A percentile compares a stretch with the other conserved stretches of the same genome.
Evolutionary conservation across 2,329 filamentous ascomycete genomes (phyloP).

Genomic region (Triangularia setosa): DNA sequence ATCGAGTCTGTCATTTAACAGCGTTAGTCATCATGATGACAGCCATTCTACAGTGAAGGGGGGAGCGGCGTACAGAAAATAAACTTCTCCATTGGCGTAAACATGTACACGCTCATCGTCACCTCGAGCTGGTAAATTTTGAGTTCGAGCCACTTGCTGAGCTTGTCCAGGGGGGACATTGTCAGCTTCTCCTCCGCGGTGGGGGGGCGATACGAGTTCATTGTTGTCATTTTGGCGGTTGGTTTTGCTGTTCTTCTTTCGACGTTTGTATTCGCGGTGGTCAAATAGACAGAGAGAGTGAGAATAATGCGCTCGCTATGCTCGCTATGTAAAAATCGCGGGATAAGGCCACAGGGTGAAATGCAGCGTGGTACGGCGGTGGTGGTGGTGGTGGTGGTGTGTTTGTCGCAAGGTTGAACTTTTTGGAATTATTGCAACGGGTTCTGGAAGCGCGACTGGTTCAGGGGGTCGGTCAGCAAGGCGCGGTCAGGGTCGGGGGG

Average conservation of each 20-base stretch:
- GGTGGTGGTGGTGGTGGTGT: not conserved
- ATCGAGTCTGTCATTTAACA: no score
- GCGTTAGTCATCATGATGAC: no score
- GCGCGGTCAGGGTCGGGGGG: not conserved
- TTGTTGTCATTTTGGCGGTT: not conserved
- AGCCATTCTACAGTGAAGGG: not conserved
- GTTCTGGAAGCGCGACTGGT: not conserved
- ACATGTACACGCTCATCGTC: conserved; percentile 95
- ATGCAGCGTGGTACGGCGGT: not conserved
- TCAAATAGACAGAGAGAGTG: no score
- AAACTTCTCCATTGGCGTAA: conserved; percentile 92
- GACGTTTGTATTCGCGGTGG: no score
- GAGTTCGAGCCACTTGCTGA: conserved; percentile 82
- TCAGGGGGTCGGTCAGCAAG: not conserved
- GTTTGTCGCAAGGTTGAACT: not conserved
- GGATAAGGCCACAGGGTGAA: not conserved
- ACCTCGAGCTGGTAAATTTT: conserved; percentile 99
- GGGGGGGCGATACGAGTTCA: not conserved
- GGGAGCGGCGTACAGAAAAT: conserved; percentile 73
- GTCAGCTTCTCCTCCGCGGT: not conserved
- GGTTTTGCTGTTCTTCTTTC: not conserved
- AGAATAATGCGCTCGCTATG: no score
- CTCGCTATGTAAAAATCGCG: not conserved
- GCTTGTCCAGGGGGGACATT: conserved; percentile 38
- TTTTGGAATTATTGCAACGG: not conserved